Base-by-base conservation (phyloP, 208 protist genomes). In the Herpetomonas samuelpessoai region DNA sequence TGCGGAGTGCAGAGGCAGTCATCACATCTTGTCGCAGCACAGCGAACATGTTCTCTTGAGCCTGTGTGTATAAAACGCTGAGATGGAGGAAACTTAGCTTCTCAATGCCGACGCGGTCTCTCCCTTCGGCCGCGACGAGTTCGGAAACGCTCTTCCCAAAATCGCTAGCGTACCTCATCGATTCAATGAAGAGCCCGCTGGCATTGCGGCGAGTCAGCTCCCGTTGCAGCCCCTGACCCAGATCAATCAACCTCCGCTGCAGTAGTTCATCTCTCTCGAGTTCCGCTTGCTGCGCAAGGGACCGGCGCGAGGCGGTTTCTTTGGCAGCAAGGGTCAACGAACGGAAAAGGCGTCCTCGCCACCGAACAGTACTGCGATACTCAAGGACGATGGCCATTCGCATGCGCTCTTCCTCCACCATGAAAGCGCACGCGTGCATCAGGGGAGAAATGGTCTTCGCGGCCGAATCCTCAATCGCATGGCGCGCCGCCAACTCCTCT, bases 241-340 rank as follows among this genome's bases (percentile, higher is more conserved):
- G 59, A 41, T 81, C 74, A n/a, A 86, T 66, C n/a, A 79, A 48
- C 22, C 79, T 74, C 14, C 79, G 69, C 51, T 63, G 52, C 21
- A 30, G 28, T 56, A 76, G 25, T 50, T 86, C 79, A 19, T 63
- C 26, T 0, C 66, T 47, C 7, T 35, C 41, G 52, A 76, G 66
- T 21, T 25, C 35, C 35, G 77, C 79, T 27, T 57, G 27, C 1
- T 48, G 52, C 19, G 21, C 35, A 18, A 79, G 9, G 4, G 14
- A 21, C 0, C 6, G 35, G 12, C 79, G 72, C 1, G 24, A 27
- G 18, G 30, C 21, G 0, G 30, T 12, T 35, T 79, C 77, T 1
- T 21, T 0, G 9, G 22, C 12, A 2, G 1, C 1, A 9, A 35
- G 62, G 2, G 21, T 14, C 29, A 22, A 31, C 50, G n/a, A 57